Base-by-base conservation (phyloP, 805 yeast species). In the Metschnikowia kofuensis region DNA sequence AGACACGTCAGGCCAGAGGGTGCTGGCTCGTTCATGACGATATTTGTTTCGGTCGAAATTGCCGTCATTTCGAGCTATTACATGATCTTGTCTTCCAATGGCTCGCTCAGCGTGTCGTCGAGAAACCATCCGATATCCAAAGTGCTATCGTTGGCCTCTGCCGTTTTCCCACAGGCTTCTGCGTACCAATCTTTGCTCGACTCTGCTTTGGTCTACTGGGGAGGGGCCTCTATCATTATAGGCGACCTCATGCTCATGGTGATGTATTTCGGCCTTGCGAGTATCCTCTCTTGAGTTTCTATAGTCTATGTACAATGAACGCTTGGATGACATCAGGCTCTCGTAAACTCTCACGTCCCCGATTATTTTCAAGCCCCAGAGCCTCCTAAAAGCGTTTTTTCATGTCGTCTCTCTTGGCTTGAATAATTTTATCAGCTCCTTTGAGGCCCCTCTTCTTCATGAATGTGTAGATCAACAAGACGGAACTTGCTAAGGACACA, bases 401-500 rank as follows among this genome's bases (percentile, higher is more conserved):
- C 75, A 72, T 71, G 47, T 68, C 69, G 53, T 54, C 55, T 47
- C 68, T 61, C 60, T 72, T 73, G 15, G 75, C 76, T 41, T 65
- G 71, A 28, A 73, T 60, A 12, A 72, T 57, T 58, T 64, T 66
- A 35, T 73, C 77, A 4, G 76, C 78, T 49, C 69, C 59, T 49
- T 58, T 56, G 51, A 58, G 61, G 45, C 63, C 63, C 47, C 59
- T 60, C 42, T 53, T 59, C 52, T 69, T 73, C 59, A 59, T 52
- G 44, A 69, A 56, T 15, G 60, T 56, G 53, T 67, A 73, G 12
- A 61, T 39, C 49, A 94, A 75, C 67, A 89, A 78, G 32, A 85
- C 80, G 0, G 90, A 59, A 35, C 96, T 85, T 35, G 88, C 79
- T 37, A 87, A 59, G 1, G 90, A 82, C 38, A 92, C 77, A 0